Base-by-base conservation (phyloP, 768 basidiomycete species). In the Boletales sp. region DNA sequence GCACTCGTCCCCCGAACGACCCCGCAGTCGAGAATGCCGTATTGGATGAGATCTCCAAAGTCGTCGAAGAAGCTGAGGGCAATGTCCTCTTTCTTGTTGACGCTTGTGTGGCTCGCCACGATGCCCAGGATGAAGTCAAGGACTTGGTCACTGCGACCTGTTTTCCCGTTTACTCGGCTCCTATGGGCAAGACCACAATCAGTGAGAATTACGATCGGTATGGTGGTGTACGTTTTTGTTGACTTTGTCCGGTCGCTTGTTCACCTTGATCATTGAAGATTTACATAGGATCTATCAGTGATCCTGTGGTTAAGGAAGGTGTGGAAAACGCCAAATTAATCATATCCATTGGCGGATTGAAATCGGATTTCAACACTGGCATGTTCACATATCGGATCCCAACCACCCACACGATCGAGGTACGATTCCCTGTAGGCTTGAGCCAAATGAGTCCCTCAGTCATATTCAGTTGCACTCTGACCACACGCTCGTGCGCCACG, bases 331-430 rank as follows among this genome's bases (percentile, higher is more conserved):
- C 90, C 5, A 87, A 84, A 56, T 72, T 94, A 38, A 82, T 90
- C 44, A 61, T 94, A 12, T 87, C 86, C 12, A 72, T 94, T 50
- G 89, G 90, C 5, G 51, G 72, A 1, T 70, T 90, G 44, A 81
- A 79, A 62, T 82, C 79, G 41, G 91, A 94, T 65, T 92, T 90
- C 74, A 94, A 94, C 67, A 90, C 88, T 1, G 92, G 90, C 31
- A 87, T 86, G 66, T 93, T 91, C 68, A 86, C 86, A 0, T 90
- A 88, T 59, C 79, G 78, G 44, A 83, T 86, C 41, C 81, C 84
- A 5, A 73, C 73, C 0, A 65, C 67, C 11, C 74, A 74, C 36
- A 82, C 80, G 13, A 72, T 90, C 54, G 89, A 89, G 74, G 87
- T 86, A 56, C 13, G 34, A 57, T 50, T 21, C 7, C 19, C 46